phyloP scores from a whole-genome alignment of 2,329 filamentous ascomycete genomes.

The Lecanoromycetidae sp. region DNA sequence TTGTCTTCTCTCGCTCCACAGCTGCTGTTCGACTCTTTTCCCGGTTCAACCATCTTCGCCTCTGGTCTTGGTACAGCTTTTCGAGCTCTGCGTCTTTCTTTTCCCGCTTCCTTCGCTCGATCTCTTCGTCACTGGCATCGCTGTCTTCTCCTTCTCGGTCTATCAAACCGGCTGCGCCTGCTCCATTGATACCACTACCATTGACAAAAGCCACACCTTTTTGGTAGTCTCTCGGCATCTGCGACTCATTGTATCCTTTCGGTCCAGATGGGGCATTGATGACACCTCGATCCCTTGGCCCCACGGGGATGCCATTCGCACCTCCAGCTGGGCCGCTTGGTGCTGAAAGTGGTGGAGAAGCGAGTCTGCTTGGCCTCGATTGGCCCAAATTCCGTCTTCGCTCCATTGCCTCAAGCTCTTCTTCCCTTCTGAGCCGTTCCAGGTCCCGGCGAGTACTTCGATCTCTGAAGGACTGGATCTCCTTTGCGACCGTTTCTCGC shows the following conservation, averaged over 20 bases:
- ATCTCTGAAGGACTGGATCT: constrained; percentile 90
- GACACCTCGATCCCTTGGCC: constrained; percentile 54
- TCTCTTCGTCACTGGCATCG: constrained; percentile 74
- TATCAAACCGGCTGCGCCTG: constrained; percentile 34
- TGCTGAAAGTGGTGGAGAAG: constrained; percentile 55
- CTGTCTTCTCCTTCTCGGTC: constrained; percentile 73
- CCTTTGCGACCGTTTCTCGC: constrained; percentile 84
- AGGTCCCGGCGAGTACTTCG: constrained; percentile 78
- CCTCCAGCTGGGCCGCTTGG: constrained; percentile 50
- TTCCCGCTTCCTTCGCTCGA: constrained; percentile 58
- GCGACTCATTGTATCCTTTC: constrained; percentile 44
- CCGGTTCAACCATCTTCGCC: constrained; percentile 80
- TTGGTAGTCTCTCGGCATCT: constrained; percentile 60
- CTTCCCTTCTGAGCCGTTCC: constrained; percentile 75
- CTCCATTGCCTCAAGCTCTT: constrained; percentile 83
- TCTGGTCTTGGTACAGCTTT: constrained; percentile 69
- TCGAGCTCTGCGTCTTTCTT: constrained; percentile 67
- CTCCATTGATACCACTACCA: constrained; percentile 54
- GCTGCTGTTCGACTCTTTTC: constrained; percentile 76
- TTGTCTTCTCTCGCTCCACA: constrained; percentile 69
- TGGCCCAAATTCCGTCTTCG: constrained; percentile 55
- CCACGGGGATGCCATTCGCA: constrained; percentile 65
- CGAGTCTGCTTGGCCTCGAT: constrained; percentile 51
- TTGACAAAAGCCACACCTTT: constrained; percentile 75
- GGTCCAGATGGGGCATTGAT: constrained; percentile 65